Conservation (phyloP, 495 filamentous ascomycete genomes). For the Penicillium crystallinum region DNA sequence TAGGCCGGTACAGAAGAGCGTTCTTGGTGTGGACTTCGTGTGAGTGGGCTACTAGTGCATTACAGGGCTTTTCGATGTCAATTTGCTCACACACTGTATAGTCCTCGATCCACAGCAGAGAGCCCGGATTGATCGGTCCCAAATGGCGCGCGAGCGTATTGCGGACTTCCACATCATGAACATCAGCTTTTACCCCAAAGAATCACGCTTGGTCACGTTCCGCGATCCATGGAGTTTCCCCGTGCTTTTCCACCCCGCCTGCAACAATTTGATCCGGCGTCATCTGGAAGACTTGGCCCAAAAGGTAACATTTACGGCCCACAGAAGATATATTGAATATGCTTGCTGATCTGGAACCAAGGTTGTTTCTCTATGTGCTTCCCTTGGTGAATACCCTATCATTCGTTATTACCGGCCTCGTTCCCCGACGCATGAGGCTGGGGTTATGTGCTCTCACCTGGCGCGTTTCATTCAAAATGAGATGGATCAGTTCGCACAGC, state of each 20-base stretch:
- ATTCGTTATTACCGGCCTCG: conserved; percentile 83
- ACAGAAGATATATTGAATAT: background rate
- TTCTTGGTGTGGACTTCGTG: conserved; percentile 83
- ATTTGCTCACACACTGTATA: conserved; percentile 23
- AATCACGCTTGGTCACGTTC: conserved; percentile 88
- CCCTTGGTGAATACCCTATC: conserved; percentile 80
- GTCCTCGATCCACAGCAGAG: conserved; percentile 52
- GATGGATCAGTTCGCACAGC: conserved; percentile 78
- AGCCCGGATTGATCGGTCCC: conserved; percentile 51
- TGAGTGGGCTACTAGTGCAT: conserved; percentile 34
- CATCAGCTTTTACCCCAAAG: conserved; percentile 81
- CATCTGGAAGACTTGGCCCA: conserved; percentile 81
- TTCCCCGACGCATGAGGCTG: conserved; percentile 75
- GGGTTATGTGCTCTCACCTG: conserved; percentile 77
- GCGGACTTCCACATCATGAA: conserved; percentile 67
- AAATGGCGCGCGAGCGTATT: conserved; percentile 65
- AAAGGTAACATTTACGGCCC: conserved; percentile 56
- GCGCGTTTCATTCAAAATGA: conserved; percentile 91
- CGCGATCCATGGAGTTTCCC: conserved; percentile 94
- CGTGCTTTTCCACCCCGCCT: conserved; percentile 82
- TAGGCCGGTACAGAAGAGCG: conserved; percentile 64
- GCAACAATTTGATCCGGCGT: conserved; percentile 71
- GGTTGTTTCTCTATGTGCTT: conserved; percentile 79
- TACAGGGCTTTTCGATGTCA: conserved; percentile 2
- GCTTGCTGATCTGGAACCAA: conserved; percentile 35